Base-by-base conservation (phyloP, 352 stramenopile genomes). In the Globisporangium middletonii region DNA sequence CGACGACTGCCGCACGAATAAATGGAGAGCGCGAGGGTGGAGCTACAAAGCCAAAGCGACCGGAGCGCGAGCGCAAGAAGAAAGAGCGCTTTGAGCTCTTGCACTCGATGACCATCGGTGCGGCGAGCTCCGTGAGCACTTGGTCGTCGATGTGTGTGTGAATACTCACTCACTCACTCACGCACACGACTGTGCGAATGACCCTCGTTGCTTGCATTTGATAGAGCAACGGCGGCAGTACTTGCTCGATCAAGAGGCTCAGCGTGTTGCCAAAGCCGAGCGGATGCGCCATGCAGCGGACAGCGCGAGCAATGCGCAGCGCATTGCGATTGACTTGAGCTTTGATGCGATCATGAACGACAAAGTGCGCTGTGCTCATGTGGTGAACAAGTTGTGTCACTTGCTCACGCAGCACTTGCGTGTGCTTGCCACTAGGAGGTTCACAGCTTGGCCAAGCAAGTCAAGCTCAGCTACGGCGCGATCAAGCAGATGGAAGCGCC, bases 331-430 rank as follows among this genome's bases (percentile, higher is more conserved):
- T 19, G 83, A 92, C 59, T 63, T 89, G 56, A 62, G 76, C 53
- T 92, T 88, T 59, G 79, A 92, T 55, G 70, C 49, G 49, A 89
- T 92, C 66, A 92, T 92, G 83, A 92, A 88, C 68, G 73, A 86
- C 27, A 92, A 92, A 54, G 72, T 77, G 38, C 33, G 12, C 19
- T 2, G 28, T 35, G 30, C 30, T 53, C 18, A 51, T 26, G 19
- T 13, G 37, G 13, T 13, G 15, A 44, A 23, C 18, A 5, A 26
- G 12, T 23, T 23, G 23, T n/a, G n/a, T 30, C 35, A 43, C 23
- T 55, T n/a, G 11, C 2, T 7, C 27, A 26, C 26, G 27, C 23
- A 18, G 27, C 23, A 18, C 28, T 43, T 35, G 23, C 16, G 15
- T 18, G 1, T 57, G n/a, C 30, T 6, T 9, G 13, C 50, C 23